Evolutionary conservation across 139 green algal genomes (phyloP).

Genomic region (Chlorella sp.): DNA sequence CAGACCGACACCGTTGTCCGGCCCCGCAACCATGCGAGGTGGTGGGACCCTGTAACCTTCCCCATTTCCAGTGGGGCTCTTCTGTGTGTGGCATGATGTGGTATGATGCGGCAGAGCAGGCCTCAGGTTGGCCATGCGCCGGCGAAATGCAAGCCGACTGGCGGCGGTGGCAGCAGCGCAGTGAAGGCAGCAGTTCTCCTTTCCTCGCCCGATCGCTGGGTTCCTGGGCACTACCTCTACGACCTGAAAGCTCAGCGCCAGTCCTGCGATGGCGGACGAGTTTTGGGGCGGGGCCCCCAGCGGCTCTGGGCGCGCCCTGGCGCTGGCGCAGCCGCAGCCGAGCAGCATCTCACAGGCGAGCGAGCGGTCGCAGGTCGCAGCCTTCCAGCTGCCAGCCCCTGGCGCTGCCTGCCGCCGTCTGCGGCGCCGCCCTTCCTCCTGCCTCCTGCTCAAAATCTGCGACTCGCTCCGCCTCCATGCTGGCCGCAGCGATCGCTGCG

Average conservation of each 20-base stretch:
- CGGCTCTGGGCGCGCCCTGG: no score
- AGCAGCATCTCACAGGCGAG: not conserved
- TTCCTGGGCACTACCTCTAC: no score
- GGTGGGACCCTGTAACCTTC: not conserved
- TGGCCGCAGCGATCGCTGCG: constrained; percentile 11
- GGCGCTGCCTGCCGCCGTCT: not conserved
- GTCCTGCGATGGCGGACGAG: not conserved
- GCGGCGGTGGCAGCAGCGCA: no score
- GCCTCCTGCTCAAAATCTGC: not conserved
- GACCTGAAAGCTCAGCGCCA: no score
- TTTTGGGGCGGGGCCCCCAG: not conserved
- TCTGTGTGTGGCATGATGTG: no score
- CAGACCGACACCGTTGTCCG: not conserved
- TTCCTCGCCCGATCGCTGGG: no score
- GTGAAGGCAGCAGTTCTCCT: no score
- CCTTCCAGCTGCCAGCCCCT: not conserved
- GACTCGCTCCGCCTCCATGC: not conserved
- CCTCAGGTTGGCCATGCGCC: no score
- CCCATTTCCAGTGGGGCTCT: no score
- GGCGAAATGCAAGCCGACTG: no score
- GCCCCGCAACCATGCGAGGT: not conserved
- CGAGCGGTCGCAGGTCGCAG: not conserved
- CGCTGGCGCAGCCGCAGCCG: not conserved
- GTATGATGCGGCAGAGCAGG: no score
- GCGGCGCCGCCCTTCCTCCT: not conserved